phyloP scores from a whole-genome alignment of 1,284 basidiomycete species.

The Trichosporon sp. region DNA sequence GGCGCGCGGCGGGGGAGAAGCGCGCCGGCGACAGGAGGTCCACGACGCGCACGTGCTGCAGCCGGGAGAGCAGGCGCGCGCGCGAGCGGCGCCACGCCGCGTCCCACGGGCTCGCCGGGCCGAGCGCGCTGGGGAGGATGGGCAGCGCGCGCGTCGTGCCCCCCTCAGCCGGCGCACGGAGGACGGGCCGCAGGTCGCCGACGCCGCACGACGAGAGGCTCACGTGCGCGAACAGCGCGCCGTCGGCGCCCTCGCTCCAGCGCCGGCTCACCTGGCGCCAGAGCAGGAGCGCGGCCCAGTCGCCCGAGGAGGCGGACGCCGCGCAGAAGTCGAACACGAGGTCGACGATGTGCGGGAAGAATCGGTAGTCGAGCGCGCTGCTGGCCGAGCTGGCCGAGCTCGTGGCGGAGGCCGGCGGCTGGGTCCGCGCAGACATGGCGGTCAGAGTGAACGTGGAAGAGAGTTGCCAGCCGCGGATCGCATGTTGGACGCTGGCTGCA shows the following conservation, averaged over 20 bases:
- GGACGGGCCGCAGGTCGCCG: neutral
- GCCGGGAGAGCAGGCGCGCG: neutral
- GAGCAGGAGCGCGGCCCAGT: neutral
- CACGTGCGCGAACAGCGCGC: neutral
- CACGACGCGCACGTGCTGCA: neutral
- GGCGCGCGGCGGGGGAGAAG: neutral
- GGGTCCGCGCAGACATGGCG: too few species aligned
- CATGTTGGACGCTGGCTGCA: too few species aligned
- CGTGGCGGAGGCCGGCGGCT: too few species aligned
- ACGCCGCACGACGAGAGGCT: neutral
- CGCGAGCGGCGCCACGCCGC: neutral
- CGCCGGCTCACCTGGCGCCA: neutral
- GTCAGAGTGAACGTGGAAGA: too few species aligned
- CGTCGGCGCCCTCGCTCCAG: neutral
- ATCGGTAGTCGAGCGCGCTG: too few species aligned
- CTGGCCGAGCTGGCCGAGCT: too few species aligned
- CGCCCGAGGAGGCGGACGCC: neutral
- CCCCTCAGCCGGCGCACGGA: neutral
- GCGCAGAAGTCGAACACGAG: neutral
- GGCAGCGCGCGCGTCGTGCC: neutral
- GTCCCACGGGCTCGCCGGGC: neutral
- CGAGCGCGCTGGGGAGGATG: neutral
- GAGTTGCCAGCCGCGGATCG: too few species aligned
- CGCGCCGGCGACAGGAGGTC: neutral
- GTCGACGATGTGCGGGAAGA: neutral